Base-by-base conservation (phyloP, 495 filamentous ascomycete genomes). In the Podospora pseudoanserina region DNA sequence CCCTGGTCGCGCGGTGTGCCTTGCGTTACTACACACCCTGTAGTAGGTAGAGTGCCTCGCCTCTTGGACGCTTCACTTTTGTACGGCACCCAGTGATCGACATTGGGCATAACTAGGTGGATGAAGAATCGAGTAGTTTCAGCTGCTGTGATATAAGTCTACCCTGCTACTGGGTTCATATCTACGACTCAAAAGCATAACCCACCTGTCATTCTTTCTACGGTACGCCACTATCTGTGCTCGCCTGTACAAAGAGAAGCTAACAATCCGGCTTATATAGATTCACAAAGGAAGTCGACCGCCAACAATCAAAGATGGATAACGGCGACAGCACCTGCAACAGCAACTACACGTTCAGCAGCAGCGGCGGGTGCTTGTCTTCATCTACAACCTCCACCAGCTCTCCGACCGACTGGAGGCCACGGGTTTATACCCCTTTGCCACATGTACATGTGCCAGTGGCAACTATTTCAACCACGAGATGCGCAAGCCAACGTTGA, bases 311-410 rank as follows among this genome's bases (percentile, higher is more conserved):
- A 18, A 9, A 16, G 27, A 70, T 70, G 64, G 64, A 70, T 34
- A 64, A 18, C 55, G 49, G 67, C 56, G 64, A 67, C 16, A 27
- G 53, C 34, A 66, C 6, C 30, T 67, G 67, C 56, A 60, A 67
- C 9, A 27, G 53, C 34, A 66, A 6, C 30, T 67, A 66, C 65
- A 63, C 68, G 3, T 60, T 54, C 19, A 15, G 3, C 18, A 59
- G 5, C 19, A 15, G 3, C 18, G 54, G 5, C n/a, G 55, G 55
- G 19, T 19, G 5, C 55, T 20, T n/a, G n/a, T 55, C 68, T 1
- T 60, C 60, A n/a, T 54, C 63, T 18, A 49, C 16, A 5, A 9
- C 30, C 2, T 18, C 65, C 2, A 28, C 34, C 9, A n/a, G 3
- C 18, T 23, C 4, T 4, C 32, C 27, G 4, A 34, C 2, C 1